These are phyloP conservation scores for Asterophora lycoperdoides DNA, from an alignment of 768 basidiomycete genomes.

Conservation along the genomic window DNA sequence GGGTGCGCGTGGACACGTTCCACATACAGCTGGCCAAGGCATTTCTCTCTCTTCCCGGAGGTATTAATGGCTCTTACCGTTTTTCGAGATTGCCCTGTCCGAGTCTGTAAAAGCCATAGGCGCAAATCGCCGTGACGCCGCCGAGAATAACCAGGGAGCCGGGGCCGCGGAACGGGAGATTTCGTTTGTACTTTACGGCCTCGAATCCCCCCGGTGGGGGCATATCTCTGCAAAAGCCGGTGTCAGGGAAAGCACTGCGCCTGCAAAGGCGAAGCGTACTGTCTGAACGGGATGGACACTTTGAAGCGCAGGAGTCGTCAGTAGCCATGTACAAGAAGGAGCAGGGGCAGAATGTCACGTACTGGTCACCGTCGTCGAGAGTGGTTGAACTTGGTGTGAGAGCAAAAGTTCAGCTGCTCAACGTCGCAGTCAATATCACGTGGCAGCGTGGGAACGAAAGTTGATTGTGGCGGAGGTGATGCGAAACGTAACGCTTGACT, in stretches of 20 bases:
- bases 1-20: slow-evolving; percentile 59
- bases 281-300: slow-evolving; percentile 62
- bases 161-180: slow-evolving; percentile 86
- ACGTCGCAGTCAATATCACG: background rate
- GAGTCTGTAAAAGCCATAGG: slow-evolving; percentile 87
- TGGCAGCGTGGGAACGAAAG: background rate
- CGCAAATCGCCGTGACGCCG: slow-evolving; percentile 81
- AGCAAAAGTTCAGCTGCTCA: background rate
- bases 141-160: slow-evolving; percentile 82
- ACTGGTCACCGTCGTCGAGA: background rate
- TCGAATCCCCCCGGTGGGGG: slow-evolving; percentile 94
- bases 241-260: slow-evolving; percentile 23
- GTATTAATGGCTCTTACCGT: slow-evolving; percentile 49
- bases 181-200: slow-evolving; percentile 90
- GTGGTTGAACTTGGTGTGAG: slow-evolving; percentile 6
- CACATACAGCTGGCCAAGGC: slow-evolving; percentile 53
- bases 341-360: background rate
- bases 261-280: slow-evolving; percentile 41
- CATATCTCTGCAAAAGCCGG: slow-evolving; percentile 71
- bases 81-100: slow-evolving; percentile 90
- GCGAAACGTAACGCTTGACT: background rate
- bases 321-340: background rate
- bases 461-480: background rate
- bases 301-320: slow-evolving; percentile 6
- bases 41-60: slow-evolving; percentile 13